Conservation (phyloP, 257 asterid genomes). For the Solanum stenotomum region DNA sequence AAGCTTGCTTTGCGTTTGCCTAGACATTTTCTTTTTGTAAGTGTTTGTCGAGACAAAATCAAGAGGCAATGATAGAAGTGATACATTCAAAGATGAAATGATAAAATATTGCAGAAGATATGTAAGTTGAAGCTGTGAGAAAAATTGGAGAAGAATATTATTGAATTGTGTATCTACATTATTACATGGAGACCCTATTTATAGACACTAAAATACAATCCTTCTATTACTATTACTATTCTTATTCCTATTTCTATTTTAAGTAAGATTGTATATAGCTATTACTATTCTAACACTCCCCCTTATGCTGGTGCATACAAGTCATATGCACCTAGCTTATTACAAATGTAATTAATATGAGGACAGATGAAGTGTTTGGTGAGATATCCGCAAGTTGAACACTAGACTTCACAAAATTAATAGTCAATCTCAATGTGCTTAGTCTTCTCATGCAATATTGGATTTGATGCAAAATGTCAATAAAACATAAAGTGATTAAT, state of each 20-base stretch:
- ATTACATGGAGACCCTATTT: not conserved
- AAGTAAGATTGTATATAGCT: not conserved
- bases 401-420: too few species aligned
- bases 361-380: too few species aligned
- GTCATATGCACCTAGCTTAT: not conserved
- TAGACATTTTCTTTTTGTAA: not conserved
- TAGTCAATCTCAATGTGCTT: too few species aligned
- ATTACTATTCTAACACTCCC: not conserved
- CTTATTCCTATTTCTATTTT: not conserved
- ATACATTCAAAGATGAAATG: not conserved
- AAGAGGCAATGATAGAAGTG: not conserved
- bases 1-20: conserved; percentile 72
- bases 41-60: not conserved
- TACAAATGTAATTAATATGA: too few species aligned
- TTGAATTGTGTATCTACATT: not conserved
- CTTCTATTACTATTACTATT: too few species aligned
- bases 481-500: too few species aligned
- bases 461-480: too few species aligned
- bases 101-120: not conserved
- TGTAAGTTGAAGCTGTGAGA: not conserved
- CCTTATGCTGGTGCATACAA: not conserved
- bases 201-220: not conserved
- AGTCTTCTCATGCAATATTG: too few species aligned
- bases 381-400: too few species aligned
- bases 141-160: not conserved